phyloP scores from a whole-genome alignment of 2,329 filamentous ascomycete genomes.

The Truncatella angustata region DNA sequence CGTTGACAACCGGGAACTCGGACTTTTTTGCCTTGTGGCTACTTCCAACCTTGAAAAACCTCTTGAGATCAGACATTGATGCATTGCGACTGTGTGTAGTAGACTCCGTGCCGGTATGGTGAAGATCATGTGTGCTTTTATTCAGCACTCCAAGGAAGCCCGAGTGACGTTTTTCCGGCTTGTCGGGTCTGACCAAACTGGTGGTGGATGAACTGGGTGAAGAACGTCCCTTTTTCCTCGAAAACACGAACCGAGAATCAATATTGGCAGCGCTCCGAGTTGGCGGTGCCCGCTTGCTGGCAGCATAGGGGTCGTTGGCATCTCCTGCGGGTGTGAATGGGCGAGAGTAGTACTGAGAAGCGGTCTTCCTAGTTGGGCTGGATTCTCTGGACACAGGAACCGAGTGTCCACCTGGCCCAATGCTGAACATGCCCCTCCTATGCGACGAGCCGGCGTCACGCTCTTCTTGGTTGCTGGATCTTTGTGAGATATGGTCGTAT shows the following conservation, averaged over 20 bases:
- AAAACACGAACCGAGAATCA: slow-evolving; percentile 83
- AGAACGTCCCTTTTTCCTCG: slow-evolving; percentile 66
- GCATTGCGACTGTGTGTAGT: slow-evolving; percentile 58
- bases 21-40: slow-evolving; percentile 69
- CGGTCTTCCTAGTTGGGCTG: slow-evolving; percentile 62
- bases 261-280: slow-evolving; percentile 61
- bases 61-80: slow-evolving; percentile 92
- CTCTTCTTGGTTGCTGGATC: slow-evolving; percentile 37
- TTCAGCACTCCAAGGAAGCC: slow-evolving; percentile 37
- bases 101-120: slow-evolving; percentile 45
- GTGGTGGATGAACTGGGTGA: slow-evolving; percentile 54
- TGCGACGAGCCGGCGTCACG: slow-evolving; percentile 36
- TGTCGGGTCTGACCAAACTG: slow-evolving; percentile 44
- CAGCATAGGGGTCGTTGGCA: slow-evolving; percentile 82
- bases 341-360: slow-evolving; percentile 65
- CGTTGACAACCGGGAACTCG: slow-evolving; percentile 58
- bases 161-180: slow-evolving; percentile 51
- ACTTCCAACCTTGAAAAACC: slow-evolving; percentile 86
- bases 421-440: slow-evolving; percentile 53
- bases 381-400: slow-evolving; percentile 58
- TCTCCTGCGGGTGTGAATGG: slow-evolving; percentile 79
- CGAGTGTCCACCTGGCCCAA: slow-evolving; percentile 47
- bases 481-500: slow-evolving; percentile 39
- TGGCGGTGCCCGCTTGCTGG: slow-evolving; percentile 72
- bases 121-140: slow-evolving; percentile 40